Evolutionary conservation across 2,329 filamentous ascomycete species (phyloP).

Genomic region (Fusarium solani-melongenae): DNA sequence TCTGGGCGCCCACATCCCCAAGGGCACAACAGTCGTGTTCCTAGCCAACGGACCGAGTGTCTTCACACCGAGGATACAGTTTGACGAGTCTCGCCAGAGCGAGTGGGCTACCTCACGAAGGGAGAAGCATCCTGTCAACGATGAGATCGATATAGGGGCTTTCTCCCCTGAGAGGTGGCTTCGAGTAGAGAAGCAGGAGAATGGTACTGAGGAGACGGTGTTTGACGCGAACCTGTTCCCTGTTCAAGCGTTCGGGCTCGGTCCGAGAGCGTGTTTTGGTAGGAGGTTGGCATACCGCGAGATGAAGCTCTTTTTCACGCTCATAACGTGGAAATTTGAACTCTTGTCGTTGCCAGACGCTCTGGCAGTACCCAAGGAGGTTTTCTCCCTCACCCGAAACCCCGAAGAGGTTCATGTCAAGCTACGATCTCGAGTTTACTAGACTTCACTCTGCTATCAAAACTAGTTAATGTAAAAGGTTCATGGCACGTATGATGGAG

Average conservation of each 20-base stretch:
- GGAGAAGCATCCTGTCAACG: not conserved
- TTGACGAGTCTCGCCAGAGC: slow-evolving; percentile 12
- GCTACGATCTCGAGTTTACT: not conserved
- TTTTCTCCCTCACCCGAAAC: not conserved
- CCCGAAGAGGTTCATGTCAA: not conserved
- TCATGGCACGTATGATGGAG: not conserved
- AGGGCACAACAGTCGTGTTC: slow-evolving; percentile 23
- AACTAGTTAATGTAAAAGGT: not conserved
- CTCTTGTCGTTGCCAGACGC: slow-evolving; percentile 5
- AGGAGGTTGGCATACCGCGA: slow-evolving; percentile 45
- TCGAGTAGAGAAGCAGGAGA: not conserved
- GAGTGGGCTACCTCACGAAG: slow-evolving; percentile 5
- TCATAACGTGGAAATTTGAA: slow-evolving; percentile 46
- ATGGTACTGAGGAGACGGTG: slow-evolving; percentile 3
- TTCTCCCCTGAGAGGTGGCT: slow-evolving; percentile 33
- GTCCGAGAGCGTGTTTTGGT: slow-evolving; percentile 51
- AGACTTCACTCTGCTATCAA: not conserved
- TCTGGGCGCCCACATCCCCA: slow-evolving; percentile 16
- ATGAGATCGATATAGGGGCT: not conserved
- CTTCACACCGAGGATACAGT: slow-evolving; percentile 4
- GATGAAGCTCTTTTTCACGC: slow-evolving; percentile 41
- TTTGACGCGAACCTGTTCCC: slow-evolving; percentile 49
- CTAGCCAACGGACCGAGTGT: slow-evolving; percentile 20
- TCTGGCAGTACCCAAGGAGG: not conserved
- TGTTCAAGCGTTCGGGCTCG: slow-evolving; percentile 48